Conservation (phyloP, 495 filamentous ascomycete genomes). For the Copromyces sp. region DNA sequence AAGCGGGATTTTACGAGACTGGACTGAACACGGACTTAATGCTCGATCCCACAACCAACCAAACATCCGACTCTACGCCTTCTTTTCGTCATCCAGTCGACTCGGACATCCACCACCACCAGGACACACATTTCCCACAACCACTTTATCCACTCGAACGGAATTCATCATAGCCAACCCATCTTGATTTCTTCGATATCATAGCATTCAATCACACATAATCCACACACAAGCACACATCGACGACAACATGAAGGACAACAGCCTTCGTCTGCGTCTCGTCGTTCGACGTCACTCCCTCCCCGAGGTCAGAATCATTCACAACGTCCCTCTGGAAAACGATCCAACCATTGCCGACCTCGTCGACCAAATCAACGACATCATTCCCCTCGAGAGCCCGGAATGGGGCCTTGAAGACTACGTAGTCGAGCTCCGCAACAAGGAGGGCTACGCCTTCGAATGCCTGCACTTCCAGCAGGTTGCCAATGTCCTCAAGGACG, state of each 20-base stretch:
- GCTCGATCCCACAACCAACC: neutral
- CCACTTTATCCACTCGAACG: neutral
- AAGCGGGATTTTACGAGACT: neutral
- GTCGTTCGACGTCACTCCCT: conserved; percentile 71
- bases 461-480: conserved; percentile 81
- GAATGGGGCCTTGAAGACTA: conserved; percentile 92
- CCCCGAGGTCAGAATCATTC: conserved; percentile 66
- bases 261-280: conserved; percentile 68
- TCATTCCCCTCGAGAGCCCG: conserved; percentile 71
- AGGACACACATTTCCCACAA: neutral
- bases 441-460: conserved; percentile 57
- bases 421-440: conserved; percentile 60
- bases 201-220: neutral
- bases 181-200: neutral
- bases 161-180: neutral
- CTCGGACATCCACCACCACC: neutral
- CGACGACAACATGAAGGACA: conserved; percentile 15
- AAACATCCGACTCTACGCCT: neutral
- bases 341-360: conserved; percentile 68
- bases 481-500: conserved; percentile 59
- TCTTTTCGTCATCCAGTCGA: neutral
- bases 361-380: conserved; percentile 71
- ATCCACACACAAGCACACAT: neutral
- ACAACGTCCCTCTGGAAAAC: conserved; percentile 48
- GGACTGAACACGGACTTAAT: neutral